Conservation (phyloP, 805 yeast genomes). For the Starmerella cellae region DNA sequence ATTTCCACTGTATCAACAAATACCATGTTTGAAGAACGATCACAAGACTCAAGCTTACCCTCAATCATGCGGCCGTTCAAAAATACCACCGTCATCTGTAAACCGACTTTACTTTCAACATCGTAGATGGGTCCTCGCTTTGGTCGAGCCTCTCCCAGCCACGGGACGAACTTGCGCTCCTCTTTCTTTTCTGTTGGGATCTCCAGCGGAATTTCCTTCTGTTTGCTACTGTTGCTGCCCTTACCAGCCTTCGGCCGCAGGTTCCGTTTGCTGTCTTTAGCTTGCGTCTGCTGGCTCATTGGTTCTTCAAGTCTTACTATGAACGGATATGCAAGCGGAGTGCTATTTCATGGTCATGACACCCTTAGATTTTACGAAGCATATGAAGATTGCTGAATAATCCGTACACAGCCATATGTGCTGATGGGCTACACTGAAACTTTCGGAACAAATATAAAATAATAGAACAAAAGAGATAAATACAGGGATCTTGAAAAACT, state of each 20-base stretch:
- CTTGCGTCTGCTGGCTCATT: background rate
- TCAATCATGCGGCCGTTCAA: slow-evolving; percentile 75
- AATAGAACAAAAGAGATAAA: too few relatives aligned
- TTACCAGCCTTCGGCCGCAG: slow-evolving; percentile 1
- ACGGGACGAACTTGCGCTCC: slow-evolving; percentile 25
- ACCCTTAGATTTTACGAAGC: background rate
- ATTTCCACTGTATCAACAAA: slow-evolving; percentile 49
- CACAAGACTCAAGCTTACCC: slow-evolving; percentile 81
- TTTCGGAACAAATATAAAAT: too few relatives aligned
- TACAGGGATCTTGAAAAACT: too few relatives aligned
- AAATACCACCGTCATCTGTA: slow-evolving; percentile 60
- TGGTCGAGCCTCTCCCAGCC: slow-evolving; percentile 49
- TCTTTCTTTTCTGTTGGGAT: slow-evolving; percentile 20
- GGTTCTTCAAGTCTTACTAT: background rate
- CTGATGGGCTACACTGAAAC: too few relatives aligned
- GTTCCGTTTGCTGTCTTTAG: background rate
- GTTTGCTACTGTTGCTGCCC: slow-evolving; percentile 1
- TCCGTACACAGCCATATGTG: background rate
- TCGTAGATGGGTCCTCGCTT: slow-evolving; percentile 83
- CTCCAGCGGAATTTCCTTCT: background rate
- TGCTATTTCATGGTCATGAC: background rate
- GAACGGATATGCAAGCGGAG: background rate
- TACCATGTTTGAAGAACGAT: slow-evolving; percentile 81
- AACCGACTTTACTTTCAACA: slow-evolving; percentile 60
- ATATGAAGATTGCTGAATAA: background rate